A percentile compares a stretch with the other conserved stretches of the same genome.
Evolutionary conservation across 441 rosid genomes (phyloP).

Genomic region (Gossypium laxum): DNA sequence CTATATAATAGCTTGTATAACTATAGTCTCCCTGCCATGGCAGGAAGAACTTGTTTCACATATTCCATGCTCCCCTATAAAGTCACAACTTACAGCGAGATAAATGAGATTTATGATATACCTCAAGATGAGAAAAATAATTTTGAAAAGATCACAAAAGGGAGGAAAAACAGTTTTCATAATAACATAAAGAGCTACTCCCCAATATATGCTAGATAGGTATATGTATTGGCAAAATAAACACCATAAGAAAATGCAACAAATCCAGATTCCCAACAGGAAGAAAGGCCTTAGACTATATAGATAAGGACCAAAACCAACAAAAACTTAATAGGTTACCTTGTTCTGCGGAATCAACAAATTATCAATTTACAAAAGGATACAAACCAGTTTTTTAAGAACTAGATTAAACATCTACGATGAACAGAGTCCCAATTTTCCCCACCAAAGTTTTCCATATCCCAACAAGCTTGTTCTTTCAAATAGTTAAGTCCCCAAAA

Average conservation of each 20-base stretch:
- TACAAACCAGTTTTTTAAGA: background rate
- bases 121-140: background rate
- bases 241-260: background rate
- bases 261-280: background rate
- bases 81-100: background rate
- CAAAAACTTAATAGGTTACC: slow-evolving; percentile 1
- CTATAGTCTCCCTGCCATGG: background rate
- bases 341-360: background rate
- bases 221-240: background rate
- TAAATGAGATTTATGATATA: background rate
- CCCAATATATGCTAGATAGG: background rate
- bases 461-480: background rate
- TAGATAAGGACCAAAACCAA: background rate
- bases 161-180: background rate
- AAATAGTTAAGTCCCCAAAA: slow-evolving; percentile 4
- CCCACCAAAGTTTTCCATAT: background rate
- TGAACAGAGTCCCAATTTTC: background rate
- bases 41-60: slow-evolving; percentile 4
- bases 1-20: background rate
- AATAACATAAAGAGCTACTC: background rate
- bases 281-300: background rate
- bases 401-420: background rate
- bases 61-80: background rate
- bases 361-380: background rate
- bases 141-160: background rate